Base-by-base conservation (phyloP, 2,329 filamentous ascomycete genomes). In the Aphanocladium album region DNA sequence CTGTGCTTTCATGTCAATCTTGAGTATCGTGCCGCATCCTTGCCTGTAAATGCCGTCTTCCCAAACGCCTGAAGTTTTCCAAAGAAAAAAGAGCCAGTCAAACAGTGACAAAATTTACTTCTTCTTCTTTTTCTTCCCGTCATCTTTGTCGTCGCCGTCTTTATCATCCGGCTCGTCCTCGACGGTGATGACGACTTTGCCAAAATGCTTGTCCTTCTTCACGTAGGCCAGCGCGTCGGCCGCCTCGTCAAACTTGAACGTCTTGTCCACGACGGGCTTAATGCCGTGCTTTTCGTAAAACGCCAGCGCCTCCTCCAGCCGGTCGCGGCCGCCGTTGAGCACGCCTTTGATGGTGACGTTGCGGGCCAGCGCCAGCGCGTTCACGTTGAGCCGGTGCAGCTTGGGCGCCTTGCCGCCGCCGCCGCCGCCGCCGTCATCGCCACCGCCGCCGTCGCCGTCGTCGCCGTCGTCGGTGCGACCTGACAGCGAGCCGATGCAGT, bases 311-410 rank as follows among this genome's bases (percentile, higher is more conserved):
- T 85, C 82, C 70, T 82, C 79, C 61, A 84, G 79, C 46, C 77
- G 70, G 52, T 79, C 76, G 60, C 71, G 68, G 11, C 86, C 84
- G 0, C 86, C 87, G 69, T 88, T 88, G 30, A 88, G 66, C 7
- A 89, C 80, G 0, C 87, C 78, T 66, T 78, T 78, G 55, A 81
- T 69, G 17, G 54, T 61, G 19, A 52, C 54, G 37, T 56, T 57
- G 21, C 53, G 27, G 27, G 27, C 19, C 46, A 61, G 54, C 53
- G 54, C 54, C 35, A 61, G 47, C 37, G 46, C 53, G 6, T 52
- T 57, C 35, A 61, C 60, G 6, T 52, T 45, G 5, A 81, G 74
- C 49, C 82, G 70, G 69, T 85, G 82, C 63, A 64, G 61, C 49
- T 52, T 33, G 2, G 60, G 52, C 46, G 55, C 62, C 1, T 65